Evolutionary conservation across 129 eudicot species (phyloP), one percentile per base, ranked within the genome.

Genomic region (Oenanthe sinensis): DNA sequence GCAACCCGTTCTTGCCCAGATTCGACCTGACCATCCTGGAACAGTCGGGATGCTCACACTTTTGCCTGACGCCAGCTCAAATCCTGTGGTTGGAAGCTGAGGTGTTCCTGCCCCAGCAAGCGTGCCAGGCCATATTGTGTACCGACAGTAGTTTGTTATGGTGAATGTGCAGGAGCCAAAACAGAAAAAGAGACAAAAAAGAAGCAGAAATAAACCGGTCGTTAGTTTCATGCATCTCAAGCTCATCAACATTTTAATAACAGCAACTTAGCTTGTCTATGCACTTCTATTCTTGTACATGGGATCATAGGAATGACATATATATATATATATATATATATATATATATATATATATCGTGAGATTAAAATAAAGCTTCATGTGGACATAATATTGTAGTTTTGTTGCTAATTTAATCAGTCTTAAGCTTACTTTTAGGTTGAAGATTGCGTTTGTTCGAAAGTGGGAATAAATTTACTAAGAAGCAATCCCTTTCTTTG

Each of bases 1-100:
- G 86, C 98, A 95, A 2, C 98, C 94, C 0, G 98, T 95, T 80
- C 98, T 86, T 13, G 92, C 98, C 98, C 98, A 91, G 19, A 95
- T 90, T 50, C 98, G 80, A 12, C 98, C 97, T 0, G 98, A 95
- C 97, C 98, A 91, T n/a, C 89, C 87, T 0, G 96, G 92, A 17
- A 55, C 47, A 6, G 82, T 81, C 4, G 97, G 85, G 19, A 95
- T 85, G 39, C 80, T 80, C 26, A 89, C 81, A 52, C 87, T 95
- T 40, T 85, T 87, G n/a, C 96, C 96, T 1, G 97, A 70, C 22
- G 87, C 89, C 74, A 95, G 39, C 43, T 87, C 90, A 46, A 95
- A 90, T 55, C 98, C 98, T 12, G 98, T 82, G 4, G 90, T 83
- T 0, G 93, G 88, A 50, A 91, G 91, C 11, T 83, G 92, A 44